Percentiles rank a stretch among this genome's conserved stretches.
Evolutionary conservation across 371 early-diverging fungal species (phyloP).

Genomic region (Parasitella parasitica): DNA sequence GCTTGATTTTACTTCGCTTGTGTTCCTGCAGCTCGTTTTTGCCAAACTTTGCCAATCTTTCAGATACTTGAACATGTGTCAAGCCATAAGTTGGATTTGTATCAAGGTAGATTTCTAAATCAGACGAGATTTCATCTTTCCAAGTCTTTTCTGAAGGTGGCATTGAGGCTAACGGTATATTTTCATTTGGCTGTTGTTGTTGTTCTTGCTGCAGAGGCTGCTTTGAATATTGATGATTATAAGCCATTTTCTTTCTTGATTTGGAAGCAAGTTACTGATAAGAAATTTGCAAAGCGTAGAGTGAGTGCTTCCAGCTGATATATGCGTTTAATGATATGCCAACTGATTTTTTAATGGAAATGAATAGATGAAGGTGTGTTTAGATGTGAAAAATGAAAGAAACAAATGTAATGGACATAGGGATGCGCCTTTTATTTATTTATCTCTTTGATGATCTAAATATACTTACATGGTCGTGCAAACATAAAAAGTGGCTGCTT

Average conservation of each 20-base stretch:
- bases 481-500: background rate
- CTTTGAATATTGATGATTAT: too few species aligned
- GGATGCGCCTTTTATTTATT: background rate
- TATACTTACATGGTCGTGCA: background rate
- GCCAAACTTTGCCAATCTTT: conserved; percentile 68
- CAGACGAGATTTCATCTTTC: conserved; percentile 66
- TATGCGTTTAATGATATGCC: background rate
- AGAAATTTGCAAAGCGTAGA: background rate
- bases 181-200: conserved; percentile 3
- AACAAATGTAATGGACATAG: background rate
- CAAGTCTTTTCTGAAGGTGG: conserved; percentile 14
- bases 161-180: conserved; percentile 7
- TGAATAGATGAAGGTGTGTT: background rate
- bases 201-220: background rate
- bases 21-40: conserved; percentile 78
- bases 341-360: background rate
- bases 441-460: background rate
- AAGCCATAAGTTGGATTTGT: conserved; percentile 70
- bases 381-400: background rate
- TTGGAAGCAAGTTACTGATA: background rate
- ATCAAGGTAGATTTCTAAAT: conserved; percentile 69
- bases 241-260: background rate
- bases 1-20: conserved; percentile 80
- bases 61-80: conserved; percentile 54
- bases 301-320: background rate